Conservation (phyloP, 1,284 basidiomycete genomes). For the Clitocybe nebularis region DNA sequence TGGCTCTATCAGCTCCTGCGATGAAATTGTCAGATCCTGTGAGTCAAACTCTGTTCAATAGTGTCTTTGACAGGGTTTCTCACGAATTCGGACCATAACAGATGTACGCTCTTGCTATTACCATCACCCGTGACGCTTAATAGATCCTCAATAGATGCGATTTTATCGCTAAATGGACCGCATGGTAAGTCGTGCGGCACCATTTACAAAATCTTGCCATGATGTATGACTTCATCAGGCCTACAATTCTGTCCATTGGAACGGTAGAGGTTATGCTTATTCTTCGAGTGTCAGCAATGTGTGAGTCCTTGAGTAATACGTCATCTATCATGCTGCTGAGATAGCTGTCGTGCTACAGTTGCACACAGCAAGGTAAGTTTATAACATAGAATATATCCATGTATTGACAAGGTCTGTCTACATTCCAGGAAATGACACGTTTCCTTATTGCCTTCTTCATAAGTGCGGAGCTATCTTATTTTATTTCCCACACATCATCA, state of each 20-base stretch:
- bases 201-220: not conserved
- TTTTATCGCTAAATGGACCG: constrained; percentile 15
- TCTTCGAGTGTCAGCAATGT: constrained; percentile 18
- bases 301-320: constrained; percentile 10
- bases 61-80: too few species aligned
- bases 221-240: constrained; percentile 9
- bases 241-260: constrained; percentile 17
- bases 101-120: too few species aligned
- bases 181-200: constrained; percentile 6
- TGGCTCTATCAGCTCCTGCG: too few species aligned
- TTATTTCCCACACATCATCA: not conserved
- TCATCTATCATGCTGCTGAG: not conserved
- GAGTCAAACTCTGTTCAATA: too few species aligned
- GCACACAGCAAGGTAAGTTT: constrained; percentile 11
- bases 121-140: too few species aligned
- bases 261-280: constrained; percentile 21
- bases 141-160: too few species aligned
- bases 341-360: constrained; percentile 3
- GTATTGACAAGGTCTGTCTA: not conserved
- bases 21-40: too few species aligned
- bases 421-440: constrained; percentile 6
- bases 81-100: too few species aligned
- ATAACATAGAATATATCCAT: not conserved
- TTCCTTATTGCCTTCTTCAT: constrained; percentile 8
- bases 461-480: constrained; percentile 3